Evolutionary conservation across 73 alveolate species (phyloP).

Genomic region (Stentor coeruleus): DNA sequence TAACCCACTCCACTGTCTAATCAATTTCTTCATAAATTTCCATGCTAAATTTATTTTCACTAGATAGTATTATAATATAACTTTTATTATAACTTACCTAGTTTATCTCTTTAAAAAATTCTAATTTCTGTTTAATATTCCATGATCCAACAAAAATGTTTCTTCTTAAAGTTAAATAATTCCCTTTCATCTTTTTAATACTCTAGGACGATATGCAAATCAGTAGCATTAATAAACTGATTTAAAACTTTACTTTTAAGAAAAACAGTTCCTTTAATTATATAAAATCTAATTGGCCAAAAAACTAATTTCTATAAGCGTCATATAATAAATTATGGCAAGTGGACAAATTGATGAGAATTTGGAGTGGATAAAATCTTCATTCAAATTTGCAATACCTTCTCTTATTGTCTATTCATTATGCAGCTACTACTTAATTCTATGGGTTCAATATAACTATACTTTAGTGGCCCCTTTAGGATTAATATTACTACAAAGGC

Average conservation of each 20-base stretch:
- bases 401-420: background rate
- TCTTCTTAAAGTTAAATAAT: background rate
- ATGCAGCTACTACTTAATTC: background rate
- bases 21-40: background rate
- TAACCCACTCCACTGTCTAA: too few species aligned
- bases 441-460: background rate
- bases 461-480: background rate
- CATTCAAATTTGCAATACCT: background rate
- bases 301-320: too few species aligned
- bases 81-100: background rate
- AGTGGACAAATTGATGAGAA: background rate
- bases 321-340: background rate
- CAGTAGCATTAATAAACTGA: background rate
- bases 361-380: background rate
- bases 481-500: background rate
- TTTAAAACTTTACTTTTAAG: background rate
- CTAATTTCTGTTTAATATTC: background rate
- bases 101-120: background rate
- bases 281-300: background rate
- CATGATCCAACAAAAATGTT: constrained; percentile 7
- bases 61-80: background rate
- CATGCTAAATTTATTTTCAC: background rate
- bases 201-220: constrained; percentile 14
- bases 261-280: background rate
- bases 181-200: constrained; percentile 7